phyloP scores from a whole-genome alignment of 768 basidiomycete species.

The Suillus fuscotomentosus region DNA sequence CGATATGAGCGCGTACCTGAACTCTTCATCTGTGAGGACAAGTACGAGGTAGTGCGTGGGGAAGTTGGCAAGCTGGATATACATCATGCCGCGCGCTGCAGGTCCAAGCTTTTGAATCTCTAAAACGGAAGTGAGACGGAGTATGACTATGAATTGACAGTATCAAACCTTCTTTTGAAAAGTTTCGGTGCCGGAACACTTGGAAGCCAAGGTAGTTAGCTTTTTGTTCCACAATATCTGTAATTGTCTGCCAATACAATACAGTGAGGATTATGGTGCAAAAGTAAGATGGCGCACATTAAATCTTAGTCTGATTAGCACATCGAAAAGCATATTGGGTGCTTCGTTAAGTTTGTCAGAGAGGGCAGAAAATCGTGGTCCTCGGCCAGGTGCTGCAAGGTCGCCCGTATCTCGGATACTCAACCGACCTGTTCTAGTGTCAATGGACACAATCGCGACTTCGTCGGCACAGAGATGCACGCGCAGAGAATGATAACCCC shows the following conservation, averaged over 20 bases:
- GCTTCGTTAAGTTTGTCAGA: conserved; percentile 69
- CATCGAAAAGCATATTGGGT: conserved; percentile 56
- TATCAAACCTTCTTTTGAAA: conserved; percentile 57
- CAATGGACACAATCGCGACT: conserved; percentile 72
- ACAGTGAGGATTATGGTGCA: neutral
- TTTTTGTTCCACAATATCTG: conserved; percentile 80
- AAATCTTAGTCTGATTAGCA: conserved; percentile 58
- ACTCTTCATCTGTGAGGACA: conserved; percentile 73
- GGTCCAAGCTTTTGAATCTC: conserved; percentile 74
- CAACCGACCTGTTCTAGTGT: conserved; percentile 75
- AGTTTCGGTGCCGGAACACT: conserved; percentile 66
- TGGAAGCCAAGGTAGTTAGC: conserved; percentile 83
- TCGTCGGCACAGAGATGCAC: conserved; percentile 77
- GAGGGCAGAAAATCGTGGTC: conserved; percentile 57
- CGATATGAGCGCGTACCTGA: conserved; percentile 81
- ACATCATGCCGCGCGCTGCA: conserved; percentile 59
- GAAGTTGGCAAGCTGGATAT: conserved; percentile 76
- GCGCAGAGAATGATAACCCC: conserved; percentile 55
- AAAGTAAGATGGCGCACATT: conserved; percentile 43
- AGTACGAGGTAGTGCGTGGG: conserved; percentile 83
- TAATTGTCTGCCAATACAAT: conserved; percentile 63
- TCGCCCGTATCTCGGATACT: conserved; percentile 81
- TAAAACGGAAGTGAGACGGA: conserved; percentile 24
- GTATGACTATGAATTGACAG: neutral
- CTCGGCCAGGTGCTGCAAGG: conserved; percentile 71